Base-by-base conservation (phyloP, 805 yeast genomes). In the Kuraishia molischiana region DNA sequence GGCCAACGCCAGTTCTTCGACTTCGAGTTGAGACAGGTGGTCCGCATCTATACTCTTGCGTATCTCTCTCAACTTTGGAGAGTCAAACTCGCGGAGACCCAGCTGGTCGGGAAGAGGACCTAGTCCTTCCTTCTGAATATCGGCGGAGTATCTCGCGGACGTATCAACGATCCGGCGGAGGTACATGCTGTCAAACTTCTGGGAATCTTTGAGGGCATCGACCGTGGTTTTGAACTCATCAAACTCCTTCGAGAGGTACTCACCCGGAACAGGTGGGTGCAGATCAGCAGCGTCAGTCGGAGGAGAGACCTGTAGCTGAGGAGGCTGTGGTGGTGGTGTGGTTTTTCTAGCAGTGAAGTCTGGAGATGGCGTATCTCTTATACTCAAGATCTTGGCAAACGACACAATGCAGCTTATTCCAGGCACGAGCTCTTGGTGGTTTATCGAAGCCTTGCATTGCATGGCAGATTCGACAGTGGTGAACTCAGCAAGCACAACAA, bases 51-150 rank as follows among this genome's bases (percentile, higher is more conserved):
- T 65, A 22, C 66, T 62, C 56, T 90, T 89, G 41, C 97, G 71
- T 41, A 87, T 69, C 51, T 92, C 98, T 39, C 97, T 68, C 40
- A 90, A 64, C 44, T 77, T 83, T 4, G 96, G 90, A 0, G 95
- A 84, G 56, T 87, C 96, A 58, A 84, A 87, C 38, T 75, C 79
- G 44, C 94, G 74, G 20, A 72, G 64, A 2, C 77, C 61, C 19
- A 72, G 61, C 22, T 89, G 79, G 39, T 80, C 87, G 0, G 95
- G 95, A 21, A 85, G 64, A 5, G 89, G 81, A 3, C 89, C 90
- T 50, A 78, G 72, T 47, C 73, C 72, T 15, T 67, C 62, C 38
- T 69, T 67, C 39, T 24, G 43, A 38, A 46, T 50, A 39, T 72
- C 67, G 5, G 69, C 71, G 11, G 64, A 56, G 43, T 73, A 77